Evolutionary conservation across 129 eudicot species (phyloP), one percentile per base, ranked within the genome.

Genomic region (Artemisia argyi): DNA sequence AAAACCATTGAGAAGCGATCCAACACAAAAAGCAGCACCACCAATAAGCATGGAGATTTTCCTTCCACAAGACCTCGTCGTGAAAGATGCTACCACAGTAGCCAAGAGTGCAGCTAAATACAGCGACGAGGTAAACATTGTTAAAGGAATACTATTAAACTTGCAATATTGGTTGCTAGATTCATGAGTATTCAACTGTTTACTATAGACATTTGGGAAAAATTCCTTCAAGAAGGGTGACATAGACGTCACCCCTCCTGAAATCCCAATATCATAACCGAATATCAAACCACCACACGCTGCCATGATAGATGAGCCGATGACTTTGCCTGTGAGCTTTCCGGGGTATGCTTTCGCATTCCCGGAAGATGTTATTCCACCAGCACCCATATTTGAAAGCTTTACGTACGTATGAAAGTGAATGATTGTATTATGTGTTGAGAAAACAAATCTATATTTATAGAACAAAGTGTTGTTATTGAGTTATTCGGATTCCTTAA

Each of bases 231-330:
- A 44, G 61, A 83, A 83, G 0, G 77, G 24, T 0, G 75, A 3
- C 86, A 83, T 83, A 0, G 86, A 78, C 17, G 86, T 83, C 17
- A 83, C 86, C 0, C 86, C 86, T 2, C 86, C 86, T 57, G 88
- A 83, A 57, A 83, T 83, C 0, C 88, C 88, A 11, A 83, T 76
- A 42, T 83, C 88, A 44, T 83, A 83, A 3, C 88, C 88, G 39
- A 83, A 83, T 30, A 83, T 83, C 15, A 80, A 53, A 48, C 88
- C 88, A 10, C 88, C 88, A 60, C 63, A 72, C 2, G 77, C 88
- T 5, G 88, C 88, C 48, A 83, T 74, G 44, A 67, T 2, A 14
- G 84, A 80, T 22, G 84, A 62, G 14, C 67, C 11, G 11, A 83
- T 54, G 0, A 83, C 88, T 13, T 63, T 68, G 2, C 22, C 1